These are phyloP conservation scores for Corymbia citriodora DNA, from an alignment of 441 rosid genomes.

Conservation along the genomic window DNA sequence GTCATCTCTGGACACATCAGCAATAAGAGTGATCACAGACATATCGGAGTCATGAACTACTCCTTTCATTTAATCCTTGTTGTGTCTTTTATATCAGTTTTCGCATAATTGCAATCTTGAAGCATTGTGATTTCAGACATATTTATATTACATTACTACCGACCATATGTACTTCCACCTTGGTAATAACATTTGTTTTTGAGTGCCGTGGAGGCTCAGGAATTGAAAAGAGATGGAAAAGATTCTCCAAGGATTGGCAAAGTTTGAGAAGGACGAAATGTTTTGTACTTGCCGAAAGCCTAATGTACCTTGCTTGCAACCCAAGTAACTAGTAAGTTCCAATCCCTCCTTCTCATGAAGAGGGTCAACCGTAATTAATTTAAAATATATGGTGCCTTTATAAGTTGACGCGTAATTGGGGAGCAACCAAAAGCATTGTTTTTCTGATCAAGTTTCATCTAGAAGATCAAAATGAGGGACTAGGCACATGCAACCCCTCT, in stretches of 20 bases:
- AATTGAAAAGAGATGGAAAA: background rate
- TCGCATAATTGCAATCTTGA: background rate
- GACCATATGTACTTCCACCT: background rate
- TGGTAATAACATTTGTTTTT: background rate
- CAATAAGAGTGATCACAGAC: background rate
- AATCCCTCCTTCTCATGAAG: background rate
- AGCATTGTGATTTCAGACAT: background rate
- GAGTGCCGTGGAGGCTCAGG: background rate
- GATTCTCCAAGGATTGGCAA: background rate
- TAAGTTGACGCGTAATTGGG: background rate
- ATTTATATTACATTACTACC: background rate
- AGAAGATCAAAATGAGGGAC: background rate
- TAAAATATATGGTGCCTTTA: background rate
- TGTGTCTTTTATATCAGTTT: background rate
- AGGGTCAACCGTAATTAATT: background rate
- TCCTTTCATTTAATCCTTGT: background rate
- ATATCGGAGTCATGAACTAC: background rate
- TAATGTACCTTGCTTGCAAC: background rate
- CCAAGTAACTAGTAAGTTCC: background rate
- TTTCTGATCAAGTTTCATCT: background rate
- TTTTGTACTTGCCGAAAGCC: background rate
- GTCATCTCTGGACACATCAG: background rate
- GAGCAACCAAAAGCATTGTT: background rate
- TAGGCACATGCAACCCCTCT: background rate
- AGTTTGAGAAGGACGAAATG: background rate